Percentiles rank a stretch among this genome's conserved stretches.
These are phyloP conservation scores for Barbarea vulgaris DNA, from an alignment of 345 rosid genomes.

Conservation along the genomic window DNA sequence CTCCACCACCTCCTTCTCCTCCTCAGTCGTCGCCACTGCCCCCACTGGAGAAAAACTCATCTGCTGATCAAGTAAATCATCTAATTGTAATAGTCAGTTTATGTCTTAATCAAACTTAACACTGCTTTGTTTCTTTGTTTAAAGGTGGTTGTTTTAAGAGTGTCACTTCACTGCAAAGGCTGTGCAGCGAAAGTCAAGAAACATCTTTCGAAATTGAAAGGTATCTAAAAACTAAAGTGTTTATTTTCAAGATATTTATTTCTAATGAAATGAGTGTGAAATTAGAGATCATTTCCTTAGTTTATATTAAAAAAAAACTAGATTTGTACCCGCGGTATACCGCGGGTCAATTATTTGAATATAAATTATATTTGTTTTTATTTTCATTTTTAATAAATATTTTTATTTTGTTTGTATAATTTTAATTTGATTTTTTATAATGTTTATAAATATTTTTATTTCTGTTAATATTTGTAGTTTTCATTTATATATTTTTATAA, in stretches of 20 bases:
- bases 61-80: slow-evolving; percentile 37
- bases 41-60: slow-evolving; percentile 31
- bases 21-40: slow-evolving; percentile 44
- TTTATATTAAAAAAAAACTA: too few species aligned
- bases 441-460: too few species aligned
- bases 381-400: too few species aligned
- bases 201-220: slow-evolving; percentile 90
- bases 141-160: slow-evolving; percentile 90
- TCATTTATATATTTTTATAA: too few species aligned
- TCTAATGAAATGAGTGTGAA: not conserved
- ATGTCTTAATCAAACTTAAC: not conserved
- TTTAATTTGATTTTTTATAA: too few species aligned
- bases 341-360: too few species aligned
- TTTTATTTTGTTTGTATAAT: too few species aligned
- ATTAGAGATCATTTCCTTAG: not conserved
- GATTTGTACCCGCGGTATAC: too few species aligned
- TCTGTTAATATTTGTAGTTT: too few species aligned
- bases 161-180: slow-evolving; percentile 92
- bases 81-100: not conserved
- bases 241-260: not conserved
- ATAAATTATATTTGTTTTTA: too few species aligned
- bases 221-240: slow-evolving; percentile 32
- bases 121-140: not conserved
- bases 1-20: slow-evolving; percentile 53
- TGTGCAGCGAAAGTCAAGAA: slow-evolving; percentile 90